phyloP scores from a whole-genome alignment of 2,329 filamentous ascomycete species.

The Didymella keratinophila region DNA sequence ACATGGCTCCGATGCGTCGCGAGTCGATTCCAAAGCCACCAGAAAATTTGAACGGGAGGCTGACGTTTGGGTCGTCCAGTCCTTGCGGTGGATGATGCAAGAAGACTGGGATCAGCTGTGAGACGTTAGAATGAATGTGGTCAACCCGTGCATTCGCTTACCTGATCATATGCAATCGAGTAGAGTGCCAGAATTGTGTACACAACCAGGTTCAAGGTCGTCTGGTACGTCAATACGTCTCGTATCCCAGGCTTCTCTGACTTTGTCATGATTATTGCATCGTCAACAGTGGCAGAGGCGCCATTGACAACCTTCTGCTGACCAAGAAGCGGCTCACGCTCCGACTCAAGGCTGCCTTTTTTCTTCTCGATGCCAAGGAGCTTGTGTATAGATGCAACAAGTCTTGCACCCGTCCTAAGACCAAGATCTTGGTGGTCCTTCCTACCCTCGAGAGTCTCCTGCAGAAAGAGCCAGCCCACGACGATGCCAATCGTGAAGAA shows the following conservation, averaged over 20 bases:
- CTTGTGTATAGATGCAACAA: constrained; percentile 54
- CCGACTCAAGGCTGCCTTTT: constrained; percentile 19
- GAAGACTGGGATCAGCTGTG: constrained; percentile 78
- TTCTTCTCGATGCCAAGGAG: constrained; percentile 25
- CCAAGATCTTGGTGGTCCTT: constrained; percentile 77
- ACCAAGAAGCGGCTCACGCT: constrained; percentile 44
- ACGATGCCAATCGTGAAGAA: constrained; percentile 82
- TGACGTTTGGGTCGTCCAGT: constrained; percentile 61
- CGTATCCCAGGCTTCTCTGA: constrained; percentile 52
- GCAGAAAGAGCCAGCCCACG: constrained; percentile 79
- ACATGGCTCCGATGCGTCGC: constrained; percentile 81
- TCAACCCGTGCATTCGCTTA: constrained; percentile 14
- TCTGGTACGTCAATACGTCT: constrained; percentile 78
- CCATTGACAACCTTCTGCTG: constrained; percentile 31
- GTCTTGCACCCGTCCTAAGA: constrained; percentile 71
- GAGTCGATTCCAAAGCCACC: constrained; percentile 81
- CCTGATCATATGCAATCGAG: constrained; percentile 82
- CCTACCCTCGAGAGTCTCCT: constrained; percentile 82
- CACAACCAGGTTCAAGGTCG: constrained; percentile 74
- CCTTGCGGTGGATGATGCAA: constrained; percentile 74
- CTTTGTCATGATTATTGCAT: constrained; percentile 16
- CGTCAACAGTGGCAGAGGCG: constrained; percentile 21
- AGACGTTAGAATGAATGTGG: constrained; percentile 14
- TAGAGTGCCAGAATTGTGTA: constrained; percentile 87
- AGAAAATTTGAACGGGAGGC: constrained; percentile 80